Base-by-base conservation (phyloP, 345 rosid species). In the Clausena lansium region DNA sequence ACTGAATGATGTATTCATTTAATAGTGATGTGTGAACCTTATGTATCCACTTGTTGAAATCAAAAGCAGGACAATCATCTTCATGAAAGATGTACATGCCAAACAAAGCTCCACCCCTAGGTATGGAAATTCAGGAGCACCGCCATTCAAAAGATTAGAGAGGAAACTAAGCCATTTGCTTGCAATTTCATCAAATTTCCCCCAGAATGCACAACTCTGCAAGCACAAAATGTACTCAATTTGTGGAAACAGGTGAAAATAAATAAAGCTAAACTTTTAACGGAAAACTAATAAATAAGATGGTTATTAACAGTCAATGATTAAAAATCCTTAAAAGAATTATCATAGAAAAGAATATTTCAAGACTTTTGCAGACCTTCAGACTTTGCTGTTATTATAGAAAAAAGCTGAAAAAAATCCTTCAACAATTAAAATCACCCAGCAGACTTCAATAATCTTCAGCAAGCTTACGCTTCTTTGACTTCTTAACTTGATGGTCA, bases 381-480 rank as follows among this genome's bases (percentile, higher is more conserved):
- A 38, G 19, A 15, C 33, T 22, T 4, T 28, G 32, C 54, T 1
- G 38, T 67, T 10, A 30, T 24, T 14, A 41, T 22, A 25, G 65
- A 50, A 4, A 33, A 38, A 64, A 41, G 59, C 2, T 50, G 60
- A 57, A 41, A 59, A 61, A 61, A 63, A 25, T 47, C 45, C 67
- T 25, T 38, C 54, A 19, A 67, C 73, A 74, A 81, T 22, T 22
- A 73, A 41, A n/a, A 57, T 65, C 30, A 20, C 5, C 25, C 55
- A 68, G 38, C 27, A 67, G 58, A 22, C 47, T 65, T 83, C 71
- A 82, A 77, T 81, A 62, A 59, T 73, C 75, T 67, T 81, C 77
- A 1, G 55, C 64, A 67, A 28, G 73, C 78, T 76, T 83, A 57
- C 19, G 84, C 55, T 83, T 88, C 85, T 87, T 89, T 55, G 89